phyloP scores from a whole-genome alignment of 176 grass and related monocot genomes.

The Canna indica region DNA sequence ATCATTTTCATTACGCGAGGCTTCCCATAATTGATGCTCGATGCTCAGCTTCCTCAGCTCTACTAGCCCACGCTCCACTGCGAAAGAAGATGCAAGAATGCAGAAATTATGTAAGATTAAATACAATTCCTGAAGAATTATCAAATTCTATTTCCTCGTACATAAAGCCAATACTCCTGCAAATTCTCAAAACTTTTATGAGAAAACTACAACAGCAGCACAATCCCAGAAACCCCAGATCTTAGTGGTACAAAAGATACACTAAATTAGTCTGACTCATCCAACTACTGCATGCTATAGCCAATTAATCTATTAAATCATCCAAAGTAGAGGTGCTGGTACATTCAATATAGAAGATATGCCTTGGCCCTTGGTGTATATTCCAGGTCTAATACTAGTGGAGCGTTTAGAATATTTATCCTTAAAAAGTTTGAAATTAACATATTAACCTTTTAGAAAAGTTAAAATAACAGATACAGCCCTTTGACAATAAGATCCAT shows the following conservation, averaged over 20 bases:
- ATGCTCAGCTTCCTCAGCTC: conserved; percentile 72
- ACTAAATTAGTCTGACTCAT: neutral
- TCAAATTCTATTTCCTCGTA: too few relatives aligned
- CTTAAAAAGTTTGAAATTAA: too few relatives aligned
- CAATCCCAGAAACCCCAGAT: neutral
- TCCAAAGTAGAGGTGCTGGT: neutral
- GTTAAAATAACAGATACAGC: too few relatives aligned
- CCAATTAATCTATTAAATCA: neutral
- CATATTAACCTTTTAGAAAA: too few relatives aligned
- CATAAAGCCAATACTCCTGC: too few relatives aligned
- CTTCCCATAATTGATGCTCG: conserved; percentile 71
- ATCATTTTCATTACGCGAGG: conserved; percentile 41
- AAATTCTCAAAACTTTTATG: too few relatives aligned
- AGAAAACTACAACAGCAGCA: neutral
- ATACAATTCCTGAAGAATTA: neutral
- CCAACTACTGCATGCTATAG: neutral
- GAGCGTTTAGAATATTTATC: too few relatives aligned
- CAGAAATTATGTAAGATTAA: neutral
- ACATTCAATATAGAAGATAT: too few relatives aligned
- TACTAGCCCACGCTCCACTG: conserved; percentile 63
- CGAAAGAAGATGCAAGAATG: conserved; percentile 4
- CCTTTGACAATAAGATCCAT: too few relatives aligned
- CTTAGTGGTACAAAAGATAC: neutral
- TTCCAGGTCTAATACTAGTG: too few relatives aligned
- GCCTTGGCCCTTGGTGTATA: too few relatives aligned